Percentiles rank a stretch among this genome's conserved stretches.
Conservation (phyloP, 768 basidiomycete genomes). For the Trichaptum fuscoviolaceum region DNA sequence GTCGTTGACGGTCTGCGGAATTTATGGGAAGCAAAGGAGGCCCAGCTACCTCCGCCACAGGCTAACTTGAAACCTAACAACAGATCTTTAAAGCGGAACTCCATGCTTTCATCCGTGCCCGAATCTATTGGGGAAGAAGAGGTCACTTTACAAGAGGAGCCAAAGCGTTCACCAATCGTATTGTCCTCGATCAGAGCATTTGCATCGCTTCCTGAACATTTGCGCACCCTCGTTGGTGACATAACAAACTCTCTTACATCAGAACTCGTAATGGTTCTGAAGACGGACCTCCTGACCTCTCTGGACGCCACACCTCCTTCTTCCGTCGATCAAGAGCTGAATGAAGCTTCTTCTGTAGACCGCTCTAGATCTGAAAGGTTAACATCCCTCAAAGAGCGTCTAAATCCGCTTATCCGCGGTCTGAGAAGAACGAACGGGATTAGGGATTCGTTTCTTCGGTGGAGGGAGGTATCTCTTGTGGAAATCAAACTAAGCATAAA, state of each 20-base stretch:
- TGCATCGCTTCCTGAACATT: constrained; percentile 64
- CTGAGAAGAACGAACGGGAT: constrained; percentile 68
- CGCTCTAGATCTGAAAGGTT: constrained; percentile 13
- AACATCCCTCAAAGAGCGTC: constrained; percentile 51
- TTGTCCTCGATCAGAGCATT: constrained; percentile 71
- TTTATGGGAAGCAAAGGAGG: constrained; percentile 39
- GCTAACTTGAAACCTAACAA: constrained; percentile 8
- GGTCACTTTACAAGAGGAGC: constrained; percentile 14
- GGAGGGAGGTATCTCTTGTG: constrained; percentile 62
- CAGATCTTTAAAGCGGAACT: constrained; percentile 14
- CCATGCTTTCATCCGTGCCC: constrained; percentile 32
- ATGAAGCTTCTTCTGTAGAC: neutral
- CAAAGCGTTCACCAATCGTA: constrained; percentile 36
- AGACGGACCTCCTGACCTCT: constrained; percentile 57
- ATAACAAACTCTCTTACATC: constrained; percentile 72
- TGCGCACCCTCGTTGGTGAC: constrained; percentile 66
- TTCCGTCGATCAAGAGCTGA: constrained; percentile 13
- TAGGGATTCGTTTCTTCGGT: constrained; percentile 59
- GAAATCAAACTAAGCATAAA: constrained; percentile 56
- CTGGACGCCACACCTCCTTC: constrained; percentile 25
- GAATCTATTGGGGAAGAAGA: constrained; percentile 24
- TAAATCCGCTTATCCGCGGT: constrained; percentile 73
- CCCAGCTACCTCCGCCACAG: constrained; percentile 2
- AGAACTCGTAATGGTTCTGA: constrained; percentile 70
- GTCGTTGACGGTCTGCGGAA: constrained; percentile 64